Conservation (phyloP, 2,329 filamentous ascomycete species). For the Coleophoma crateriformis region DNA sequence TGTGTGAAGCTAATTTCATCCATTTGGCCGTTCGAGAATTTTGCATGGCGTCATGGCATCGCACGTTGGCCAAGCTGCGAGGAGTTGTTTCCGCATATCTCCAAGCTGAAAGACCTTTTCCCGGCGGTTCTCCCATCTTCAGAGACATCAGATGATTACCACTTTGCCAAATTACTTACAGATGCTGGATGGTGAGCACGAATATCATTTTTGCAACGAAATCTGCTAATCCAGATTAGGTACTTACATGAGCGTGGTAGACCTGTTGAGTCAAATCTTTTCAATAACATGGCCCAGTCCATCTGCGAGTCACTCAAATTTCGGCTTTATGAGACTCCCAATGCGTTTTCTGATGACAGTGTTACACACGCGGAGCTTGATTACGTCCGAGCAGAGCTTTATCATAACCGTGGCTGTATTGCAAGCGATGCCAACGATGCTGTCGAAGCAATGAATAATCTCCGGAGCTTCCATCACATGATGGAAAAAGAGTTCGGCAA, state of each 20-base stretch:
- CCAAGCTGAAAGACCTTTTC: constrained; percentile 13
- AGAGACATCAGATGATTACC: constrained; percentile 8
- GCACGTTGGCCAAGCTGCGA: constrained; percentile 19
- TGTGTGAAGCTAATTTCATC: constrained; percentile 8
- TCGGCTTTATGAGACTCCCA: too few species aligned
- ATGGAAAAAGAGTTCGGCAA: too few species aligned
- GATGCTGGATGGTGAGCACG: constrained; percentile 18
- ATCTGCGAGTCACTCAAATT: too few species aligned
- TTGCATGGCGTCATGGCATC: constrained; percentile 13
- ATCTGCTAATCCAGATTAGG: neutral
- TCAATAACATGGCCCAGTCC: neutral
- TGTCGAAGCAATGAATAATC: too few species aligned
- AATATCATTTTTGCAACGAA: too few species aligned
- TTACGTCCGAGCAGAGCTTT: too few species aligned
- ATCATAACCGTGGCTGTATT: too few species aligned
- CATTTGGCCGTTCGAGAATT: constrained; percentile 13
- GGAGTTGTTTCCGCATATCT: constrained; percentile 19
- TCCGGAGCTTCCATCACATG: too few species aligned
- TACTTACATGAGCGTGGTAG: constrained; percentile 1
- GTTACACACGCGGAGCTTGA: too few species aligned
- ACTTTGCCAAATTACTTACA: constrained; percentile 18
- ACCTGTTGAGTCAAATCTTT: neutral
- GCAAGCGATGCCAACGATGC: too few species aligned
- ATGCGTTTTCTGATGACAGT: too few species aligned
- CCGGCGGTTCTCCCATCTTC: constrained; percentile 5